phyloP scores from a whole-genome alignment of 2,329 filamentous ascomycete species.

The Ceratocystis colombiana region DNA sequence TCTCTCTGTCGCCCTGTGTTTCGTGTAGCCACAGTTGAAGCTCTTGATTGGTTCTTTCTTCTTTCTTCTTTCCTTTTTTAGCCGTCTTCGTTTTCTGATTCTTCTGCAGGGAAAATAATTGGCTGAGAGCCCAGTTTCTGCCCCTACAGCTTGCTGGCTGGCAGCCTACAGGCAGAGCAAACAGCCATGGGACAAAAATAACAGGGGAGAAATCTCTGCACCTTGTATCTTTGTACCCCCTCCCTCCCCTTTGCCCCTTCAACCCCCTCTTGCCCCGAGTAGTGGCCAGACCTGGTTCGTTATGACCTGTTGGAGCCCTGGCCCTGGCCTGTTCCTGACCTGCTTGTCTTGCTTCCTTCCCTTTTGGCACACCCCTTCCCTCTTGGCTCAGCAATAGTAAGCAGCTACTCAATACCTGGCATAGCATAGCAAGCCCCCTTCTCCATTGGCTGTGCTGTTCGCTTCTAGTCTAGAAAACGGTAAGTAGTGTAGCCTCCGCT shows the following conservation, averaged over 20 bases:
- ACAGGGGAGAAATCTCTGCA: background rate
- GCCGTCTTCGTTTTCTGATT: background rate
- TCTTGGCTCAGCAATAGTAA: too few relatives aligned
- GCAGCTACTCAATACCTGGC: too few relatives aligned
- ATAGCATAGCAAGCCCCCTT: too few relatives aligned
- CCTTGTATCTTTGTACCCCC: background rate
- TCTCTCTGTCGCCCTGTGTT: background rate
- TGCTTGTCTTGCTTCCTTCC: too few relatives aligned
- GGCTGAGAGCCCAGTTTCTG: background rate
- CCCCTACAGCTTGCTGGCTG: background rate
- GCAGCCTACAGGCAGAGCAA: background rate
- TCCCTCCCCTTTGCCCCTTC: background rate
- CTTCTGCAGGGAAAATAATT: background rate
- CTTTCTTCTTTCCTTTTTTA: background rate
- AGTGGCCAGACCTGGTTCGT: background rate
- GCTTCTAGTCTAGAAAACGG: background rate
- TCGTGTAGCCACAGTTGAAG: too few relatives aligned
- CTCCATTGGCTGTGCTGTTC: too few relatives aligned
- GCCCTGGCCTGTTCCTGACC: background rate
- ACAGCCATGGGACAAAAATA: background rate
- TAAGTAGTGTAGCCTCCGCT: too few relatives aligned
- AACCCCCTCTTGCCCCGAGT: background rate
- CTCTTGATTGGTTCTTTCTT: too few relatives aligned
- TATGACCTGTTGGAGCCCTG: conserved; percentile 5
- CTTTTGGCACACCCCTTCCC: too few relatives aligned